Evolutionary conservation across 495 filamentous ascomycete species (phyloP), one percentile per base, ranked within the genome.

Genomic region (Penicillium argentinense): DNA sequence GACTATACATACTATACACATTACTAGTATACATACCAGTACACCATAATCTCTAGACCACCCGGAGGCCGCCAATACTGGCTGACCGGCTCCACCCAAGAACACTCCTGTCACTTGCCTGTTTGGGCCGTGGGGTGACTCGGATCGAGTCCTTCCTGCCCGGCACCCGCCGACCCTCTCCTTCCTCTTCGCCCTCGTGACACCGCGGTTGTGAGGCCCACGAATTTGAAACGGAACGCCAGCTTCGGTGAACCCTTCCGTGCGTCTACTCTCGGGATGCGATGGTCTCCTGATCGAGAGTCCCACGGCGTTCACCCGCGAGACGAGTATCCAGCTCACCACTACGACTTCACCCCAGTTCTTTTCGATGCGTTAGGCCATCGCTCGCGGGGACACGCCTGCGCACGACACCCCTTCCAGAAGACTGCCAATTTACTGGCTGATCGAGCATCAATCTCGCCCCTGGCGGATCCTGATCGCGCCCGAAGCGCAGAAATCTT

Each of bases 61-160:
- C 53, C 23, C 16, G 13, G 27, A 36, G 1, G 2, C 42, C 29
- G 21, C 5, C 23, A 52, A 53, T 52, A 45, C 41, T 44, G 26
- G 40, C 43, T 53, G 46, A 44, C 29, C 39, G 14, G n/a, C 3
- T 6, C 29, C 9, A 9, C n/a, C 28, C 17, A 34, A 23, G n/a
- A 52, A 39, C 29, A 17, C n/a, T 42, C 21, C 17, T 23, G 17
- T 25, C 38, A 22, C 17, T 42, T 55, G 41, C 45, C 45, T 12
- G 14, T 41, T 51, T 24, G 4, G 28, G 51, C 12, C 45, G 53
- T 63, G 56, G 57, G 50, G 57, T 63, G 53, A 63, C 46, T 44
- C 53, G 60, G 60, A 53, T 53, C 39, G n/a, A 51, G 14, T 30
- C 25, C 26, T 63, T 55, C 57, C 49, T 41, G 29, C 42, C 45